A percentile compares a stretch with the other conserved stretches of the same genome.
phyloP scores from a whole-genome alignment of 352 stramenopile species.

The Phytopythium chamaehyphon region DNA sequence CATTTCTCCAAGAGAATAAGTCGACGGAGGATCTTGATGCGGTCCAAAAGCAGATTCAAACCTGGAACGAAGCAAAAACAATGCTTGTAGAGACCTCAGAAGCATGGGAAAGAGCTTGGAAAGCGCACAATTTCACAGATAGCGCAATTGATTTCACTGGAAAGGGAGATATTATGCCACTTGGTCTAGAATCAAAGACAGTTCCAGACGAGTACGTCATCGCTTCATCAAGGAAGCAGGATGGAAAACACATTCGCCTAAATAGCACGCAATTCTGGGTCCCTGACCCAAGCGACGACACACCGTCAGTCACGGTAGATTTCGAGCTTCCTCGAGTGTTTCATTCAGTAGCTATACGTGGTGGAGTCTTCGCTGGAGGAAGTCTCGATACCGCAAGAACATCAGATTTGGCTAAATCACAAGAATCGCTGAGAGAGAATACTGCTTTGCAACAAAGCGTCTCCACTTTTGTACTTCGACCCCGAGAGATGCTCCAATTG shows the following conservation, averaged over 20 bases:
- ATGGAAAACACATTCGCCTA: conserved; percentile 57
- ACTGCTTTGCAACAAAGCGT: not conserved
- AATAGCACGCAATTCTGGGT: conserved; percentile 60
- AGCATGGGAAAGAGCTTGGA: conserved; percentile 34
- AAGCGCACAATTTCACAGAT: conserved; percentile 6
- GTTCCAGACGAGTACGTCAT: conserved; percentile 55
- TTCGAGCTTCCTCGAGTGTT: conserved; percentile 68
- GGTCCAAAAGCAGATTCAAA: conserved; percentile 8
- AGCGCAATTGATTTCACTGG: conserved; percentile 16
- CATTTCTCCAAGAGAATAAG: conserved; percentile 9
- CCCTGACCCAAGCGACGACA: conserved; percentile 40
- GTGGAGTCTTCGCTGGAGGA: conserved; percentile 29
- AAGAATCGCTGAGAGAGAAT: not conserved
- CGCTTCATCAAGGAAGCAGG: conserved; percentile 45
- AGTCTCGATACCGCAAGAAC: not conserved
- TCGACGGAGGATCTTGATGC: not conserved
- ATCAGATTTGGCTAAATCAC: not conserved
- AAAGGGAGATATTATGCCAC: conserved; percentile 42
- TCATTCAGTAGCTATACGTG: conserved; percentile 53
- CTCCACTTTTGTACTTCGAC: conserved; percentile 40
- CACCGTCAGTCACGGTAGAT: conserved; percentile 62
- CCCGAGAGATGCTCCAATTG: conserved; percentile 23
- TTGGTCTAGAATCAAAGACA: conserved; percentile 60
- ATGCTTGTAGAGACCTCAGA: conserved; percentile 24
- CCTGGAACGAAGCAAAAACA: conserved; percentile 33